These are phyloP conservation scores for Penicillium taxi DNA, from an alignment of 495 filamentous ascomycete species.

Conservation along the genomic window DNA sequence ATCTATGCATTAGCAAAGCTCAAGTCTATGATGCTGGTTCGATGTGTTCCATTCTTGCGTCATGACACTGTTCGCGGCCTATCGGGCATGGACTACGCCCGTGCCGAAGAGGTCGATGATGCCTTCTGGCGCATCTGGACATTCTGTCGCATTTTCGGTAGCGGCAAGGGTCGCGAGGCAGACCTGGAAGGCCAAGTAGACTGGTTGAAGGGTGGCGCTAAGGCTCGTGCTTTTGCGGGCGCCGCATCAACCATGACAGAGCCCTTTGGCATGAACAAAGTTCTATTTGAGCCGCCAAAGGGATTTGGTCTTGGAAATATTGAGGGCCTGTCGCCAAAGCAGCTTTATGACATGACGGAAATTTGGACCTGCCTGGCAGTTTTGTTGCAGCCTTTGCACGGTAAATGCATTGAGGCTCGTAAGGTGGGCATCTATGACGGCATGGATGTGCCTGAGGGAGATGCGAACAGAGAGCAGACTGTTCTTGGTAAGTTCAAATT, in stretches of 20 bases:
- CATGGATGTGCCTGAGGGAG: constrained; percentile 35
- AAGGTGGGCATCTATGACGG: constrained; percentile 50
- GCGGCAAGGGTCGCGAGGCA: constrained; percentile 50
- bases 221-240: constrained; percentile 34
- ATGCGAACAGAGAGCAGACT: constrained; percentile 46
- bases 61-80: constrained; percentile 51
- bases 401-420: constrained; percentile 47
- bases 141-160: constrained; percentile 61
- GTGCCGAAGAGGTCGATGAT: constrained; percentile 51
- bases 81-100: constrained; percentile 39
- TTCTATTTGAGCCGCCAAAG: constrained; percentile 48
- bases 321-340: constrained; percentile 44
- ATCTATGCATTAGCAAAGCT: constrained; percentile 51
- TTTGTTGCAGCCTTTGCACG: constrained; percentile 51
- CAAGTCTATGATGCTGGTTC: constrained; percentile 52
- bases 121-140: constrained; percentile 65
- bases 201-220: constrained; percentile 52
- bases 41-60: constrained; percentile 51
- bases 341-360: constrained; percentile 60
- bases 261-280: constrained; percentile 44
- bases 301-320: constrained; percentile 54
- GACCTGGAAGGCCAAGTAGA: constrained; percentile 57
- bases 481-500: constrained; percentile 40
- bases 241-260: constrained; percentile 30
- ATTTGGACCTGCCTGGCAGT: constrained; percentile 58